Evolutionary conservation across 345 rosid species (phyloP), one percentile per base, ranked within the genome.

Genomic region (Angophora floribunda): DNA sequence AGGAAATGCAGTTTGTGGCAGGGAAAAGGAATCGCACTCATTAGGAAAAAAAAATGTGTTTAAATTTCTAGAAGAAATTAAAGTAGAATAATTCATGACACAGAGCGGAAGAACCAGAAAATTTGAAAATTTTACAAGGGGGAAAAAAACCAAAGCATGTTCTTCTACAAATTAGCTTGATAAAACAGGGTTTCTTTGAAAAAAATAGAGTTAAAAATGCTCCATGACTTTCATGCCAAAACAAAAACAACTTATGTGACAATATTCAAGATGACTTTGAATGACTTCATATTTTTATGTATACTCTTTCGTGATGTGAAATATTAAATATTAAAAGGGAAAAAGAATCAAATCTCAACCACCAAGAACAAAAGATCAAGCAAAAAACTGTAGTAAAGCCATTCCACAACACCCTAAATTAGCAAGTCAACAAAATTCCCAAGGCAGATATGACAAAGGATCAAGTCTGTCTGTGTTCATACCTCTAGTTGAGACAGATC

Each of bases 401-500:
- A 75, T 75, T 75, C 82, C 82, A 75, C 41, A 41, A 41, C 49
- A 75, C 26, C 28, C 49, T 75, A 85, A 30, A 52, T n/a, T 30
- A 19, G 61, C 87, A 85, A 51, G 87, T 85, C 87, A 85, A 85
- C 45, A 85, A 85, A 51, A 52, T 52, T 63, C 49, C 87, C 9
- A 13, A 85, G 61, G 84, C 26, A 75, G 49, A 19, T 70, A 75
- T 75, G 14, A 19, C 84, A 75, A 75, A 53, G 24, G 15, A 17
- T 51, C 61, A 47, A 86, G 57, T 24, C 36, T 44, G 57, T 24
- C 36, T 44, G 55, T 51, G 47, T 6, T 14, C 70, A 88, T 93
- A 98, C 99, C 98, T 97, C 94, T 78, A 96, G 95, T 88, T 95
- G 93, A 86, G 99, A 93, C 85, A 96, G 90, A 91, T 95, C 96